Evolutionary conservation across 1,284 basidiomycete genomes (phyloP).

Genomic region (Athelia sp.): DNA sequence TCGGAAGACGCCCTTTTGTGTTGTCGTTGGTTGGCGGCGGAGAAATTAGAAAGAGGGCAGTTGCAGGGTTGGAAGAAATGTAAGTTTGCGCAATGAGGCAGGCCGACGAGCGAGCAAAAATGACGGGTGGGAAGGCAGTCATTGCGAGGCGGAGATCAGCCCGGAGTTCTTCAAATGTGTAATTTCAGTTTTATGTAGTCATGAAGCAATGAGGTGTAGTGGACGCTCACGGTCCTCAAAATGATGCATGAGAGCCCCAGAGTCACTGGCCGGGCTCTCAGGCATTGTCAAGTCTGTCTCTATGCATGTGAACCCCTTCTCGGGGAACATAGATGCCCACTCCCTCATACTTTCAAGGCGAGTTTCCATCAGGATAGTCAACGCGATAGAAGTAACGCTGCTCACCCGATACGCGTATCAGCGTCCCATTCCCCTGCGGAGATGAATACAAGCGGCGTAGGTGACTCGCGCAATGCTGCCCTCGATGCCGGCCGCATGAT

Average conservation of each 20-base stretch:
- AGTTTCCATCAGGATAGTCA: constrained; percentile 12
- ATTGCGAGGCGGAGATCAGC: constrained; percentile 36
- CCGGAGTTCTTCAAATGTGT: constrained; percentile 42
- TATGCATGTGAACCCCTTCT: constrained; percentile 56
- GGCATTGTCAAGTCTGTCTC: constrained; percentile 45
- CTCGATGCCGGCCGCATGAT: constrained; percentile 32
- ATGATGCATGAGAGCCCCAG: constrained; percentile 28
- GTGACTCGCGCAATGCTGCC: constrained; percentile 39
- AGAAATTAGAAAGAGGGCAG: constrained; percentile 54
- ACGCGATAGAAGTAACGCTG: neutral
- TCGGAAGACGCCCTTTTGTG: constrained; percentile 29
- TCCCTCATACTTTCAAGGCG: constrained; percentile 28
- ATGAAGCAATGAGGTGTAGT: neutral
- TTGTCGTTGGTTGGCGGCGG: constrained; percentile 43
- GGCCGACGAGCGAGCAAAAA: constrained; percentile 47
- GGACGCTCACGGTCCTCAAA: constrained; percentile 33
- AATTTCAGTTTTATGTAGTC: constrained; percentile 2
- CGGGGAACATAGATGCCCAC: constrained; percentile 44
- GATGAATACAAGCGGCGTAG: constrained; percentile 49
- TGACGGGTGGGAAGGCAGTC: constrained; percentile 60
- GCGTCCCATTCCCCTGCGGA: constrained; percentile 35
- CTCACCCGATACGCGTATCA: constrained; percentile 29
- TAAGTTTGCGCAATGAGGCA: constrained; percentile 62
- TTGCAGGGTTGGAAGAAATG: constrained; percentile 60
- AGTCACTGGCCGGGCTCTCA: constrained; percentile 20